Evolutionary conservation across 768 basidiomycete genomes (phyloP), one percentile per base, ranked within the genome.

Genomic region (Rhizopogon vinicolor): DNA sequence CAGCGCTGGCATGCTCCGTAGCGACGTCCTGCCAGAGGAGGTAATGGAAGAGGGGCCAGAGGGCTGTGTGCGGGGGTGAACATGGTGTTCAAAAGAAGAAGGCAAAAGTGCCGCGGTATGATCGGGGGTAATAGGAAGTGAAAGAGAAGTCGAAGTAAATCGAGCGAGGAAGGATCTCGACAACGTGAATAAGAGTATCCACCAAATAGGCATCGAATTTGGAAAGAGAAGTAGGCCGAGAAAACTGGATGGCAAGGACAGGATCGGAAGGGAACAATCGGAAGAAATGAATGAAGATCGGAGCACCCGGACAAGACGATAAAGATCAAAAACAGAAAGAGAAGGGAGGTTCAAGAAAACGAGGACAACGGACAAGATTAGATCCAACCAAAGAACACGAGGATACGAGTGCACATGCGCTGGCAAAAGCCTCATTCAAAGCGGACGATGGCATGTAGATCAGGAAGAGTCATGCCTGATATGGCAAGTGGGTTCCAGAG

Each of bases 11-110:
- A 62, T 91, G 89, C 63, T 93, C 91, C 28, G 87, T 87, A 8
- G 90, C 89, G 56, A 94, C 92, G 68, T 98, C 97, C 69, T 96
- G 94, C 90, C 95, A 97, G 53, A 98, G 86, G 54, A 98, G 84
- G 69, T 98, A 98, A 74, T 98, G 97, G 82, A 98, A 97, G 41
- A 98, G 75, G 1, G 96, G 96, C 95, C 96, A 99, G 43, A 99
- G 84, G 40, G 87, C 93, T 96, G 63, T 0, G 22, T 50, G 16
- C 25, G 18, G 50, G 18, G 42, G n/a, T 25, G 7, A 41, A 51
- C 4, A 13, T 5, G 22, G 25, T 1, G 54, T 55, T 16, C 3
- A 50, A 35, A 6, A 12, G 22, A 31, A 49, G 18, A 28, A 33
- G 18, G 48, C 13, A 41, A 52, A 45, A 53, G 14, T 2, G 10